Conservation (phyloP, 163 green algal genomes). For the Chlamydomonas reinhardtii region DNA sequence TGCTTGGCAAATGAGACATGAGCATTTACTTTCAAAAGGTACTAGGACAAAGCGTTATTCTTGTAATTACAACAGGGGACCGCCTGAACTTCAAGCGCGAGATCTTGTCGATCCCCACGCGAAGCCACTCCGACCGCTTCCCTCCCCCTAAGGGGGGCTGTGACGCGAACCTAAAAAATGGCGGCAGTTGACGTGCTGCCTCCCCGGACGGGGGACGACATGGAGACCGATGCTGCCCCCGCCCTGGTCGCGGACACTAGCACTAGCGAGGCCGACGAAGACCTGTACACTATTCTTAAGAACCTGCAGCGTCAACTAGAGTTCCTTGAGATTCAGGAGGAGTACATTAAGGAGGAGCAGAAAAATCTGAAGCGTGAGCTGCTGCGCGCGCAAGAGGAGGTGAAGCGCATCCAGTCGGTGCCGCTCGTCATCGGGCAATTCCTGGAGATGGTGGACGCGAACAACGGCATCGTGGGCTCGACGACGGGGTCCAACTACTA, state of each 20-base stretch:
- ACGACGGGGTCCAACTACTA: conserved; percentile 96
- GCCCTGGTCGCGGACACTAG: background rate
- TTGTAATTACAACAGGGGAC: too few species aligned
- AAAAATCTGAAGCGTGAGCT: conserved; percentile 98
- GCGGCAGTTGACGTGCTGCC: conserved; percentile 36
- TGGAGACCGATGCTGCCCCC: conserved; percentile 40
- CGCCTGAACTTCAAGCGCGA: too few species aligned
- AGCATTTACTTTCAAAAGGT: too few species aligned
- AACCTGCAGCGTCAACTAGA: conserved; percentile 95
- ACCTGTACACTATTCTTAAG: conserved; percentile 96
- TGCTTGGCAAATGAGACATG: too few species aligned
- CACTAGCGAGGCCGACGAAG: conserved; percentile 58
- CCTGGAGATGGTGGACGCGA: conserved; percentile 98
- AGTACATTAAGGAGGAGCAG: conserved; percentile 99
- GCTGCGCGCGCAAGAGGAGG: conserved; percentile 96
- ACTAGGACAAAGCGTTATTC: too few species aligned
- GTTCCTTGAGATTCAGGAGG: conserved; percentile 99
- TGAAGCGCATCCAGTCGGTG: conserved; percentile 97
- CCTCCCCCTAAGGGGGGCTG: too few species aligned
- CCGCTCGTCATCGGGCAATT: conserved; percentile 99
- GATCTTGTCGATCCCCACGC: too few species aligned
- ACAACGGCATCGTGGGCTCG: conserved; percentile 97
- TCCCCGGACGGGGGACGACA: conserved; percentile 29
- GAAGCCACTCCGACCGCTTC: too few species aligned
- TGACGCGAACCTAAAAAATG: background rate